Evolutionary conservation across 129 eudicot species (phyloP), one percentile per base, ranked within the genome.

Genomic region (Artemisia argyi): DNA sequence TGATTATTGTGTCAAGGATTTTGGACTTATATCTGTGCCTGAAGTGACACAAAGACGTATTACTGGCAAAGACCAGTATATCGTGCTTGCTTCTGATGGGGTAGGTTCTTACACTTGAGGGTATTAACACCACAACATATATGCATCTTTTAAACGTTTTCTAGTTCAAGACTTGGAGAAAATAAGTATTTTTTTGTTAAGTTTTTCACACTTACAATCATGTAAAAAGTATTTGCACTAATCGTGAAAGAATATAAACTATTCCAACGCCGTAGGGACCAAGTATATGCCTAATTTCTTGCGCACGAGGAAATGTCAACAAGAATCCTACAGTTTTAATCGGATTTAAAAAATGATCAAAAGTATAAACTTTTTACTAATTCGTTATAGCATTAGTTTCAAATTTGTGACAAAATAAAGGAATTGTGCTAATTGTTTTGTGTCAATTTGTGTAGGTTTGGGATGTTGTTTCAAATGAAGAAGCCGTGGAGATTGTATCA

Each of bases 1-100:
- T 67, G 98, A 92, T 79, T 87, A 81, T 62, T 92, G 92, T 69
- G 73, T 87, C 1, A 92, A 92, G 68, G 92, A 87, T 76, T 89
- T 85, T 66, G 98, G 98, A 24, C 87, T 92, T 17, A 82, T 92
- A 63, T 92, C 98, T 16, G 84, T 85, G 64, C 98, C 98, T 24
- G 87, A 87, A 73, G 92, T 89, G 18, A 87, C 85, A 16, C 88
- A 89, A 30, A 85, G 90, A 71, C 83, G 74, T 68, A 85, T 92
- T 64, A 87, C 85, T 17, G 66, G 49, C 61, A 80, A 76, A 79
- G 95, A 89, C 68, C 98, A 92, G 57, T 92, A 89, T 74, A 69
- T 92, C 9, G 89, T 92, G 73, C 87, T 92, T 12, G 98, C 98
- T 51, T 81, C 91, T 15, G 98, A 92, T 74, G 98, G 98, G 98